These are phyloP conservation scores for Ettlia oleoabundans DNA, from an alignment of 139 green algal species.

Conservation along the genomic window DNA sequence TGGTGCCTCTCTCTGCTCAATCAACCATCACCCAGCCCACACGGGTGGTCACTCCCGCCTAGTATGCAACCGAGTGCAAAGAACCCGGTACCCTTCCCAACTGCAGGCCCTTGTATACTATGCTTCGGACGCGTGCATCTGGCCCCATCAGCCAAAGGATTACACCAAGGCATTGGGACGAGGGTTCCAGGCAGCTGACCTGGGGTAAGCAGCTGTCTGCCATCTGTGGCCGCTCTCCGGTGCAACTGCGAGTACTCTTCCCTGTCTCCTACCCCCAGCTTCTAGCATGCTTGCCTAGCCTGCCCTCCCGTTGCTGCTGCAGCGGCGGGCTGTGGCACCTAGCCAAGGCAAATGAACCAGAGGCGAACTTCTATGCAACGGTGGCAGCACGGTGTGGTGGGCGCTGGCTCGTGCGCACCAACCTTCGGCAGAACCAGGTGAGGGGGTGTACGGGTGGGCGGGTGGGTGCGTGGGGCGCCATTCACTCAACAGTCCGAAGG, in stretches of 20 bases:
- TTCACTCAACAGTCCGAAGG: too few relatives aligned
- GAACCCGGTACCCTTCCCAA: not conserved
- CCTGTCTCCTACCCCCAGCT: not conserved
- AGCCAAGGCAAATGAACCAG: slow-evolving; percentile 2
- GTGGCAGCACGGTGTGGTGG: not conserved
- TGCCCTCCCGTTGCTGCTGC: not conserved
- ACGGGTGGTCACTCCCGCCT: not conserved
- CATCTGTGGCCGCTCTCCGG: too few relatives aligned
- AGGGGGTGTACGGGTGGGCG: not conserved
- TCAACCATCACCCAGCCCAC: too few relatives aligned
- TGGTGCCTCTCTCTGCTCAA: not conserved
- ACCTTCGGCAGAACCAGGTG: not conserved
- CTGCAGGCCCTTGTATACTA: slow-evolving; percentile 11
- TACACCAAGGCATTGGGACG: not conserved
- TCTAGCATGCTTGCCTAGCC: not conserved
- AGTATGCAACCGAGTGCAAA: not conserved
- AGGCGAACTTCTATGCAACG: not conserved
- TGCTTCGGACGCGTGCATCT: not conserved
- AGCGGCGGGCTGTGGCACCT: slow-evolving; percentile 19
- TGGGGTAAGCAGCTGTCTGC: not conserved
- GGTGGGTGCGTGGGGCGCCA: not conserved
- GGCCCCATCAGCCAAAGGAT: not conserved
- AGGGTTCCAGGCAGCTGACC: not conserved
- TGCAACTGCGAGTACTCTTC: not conserved
- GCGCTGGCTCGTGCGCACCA: slow-evolving; percentile 17